phyloP scores from a whole-genome alignment of 2,329 filamentous ascomycete genomes.

The Balansia obtecta region DNA sequence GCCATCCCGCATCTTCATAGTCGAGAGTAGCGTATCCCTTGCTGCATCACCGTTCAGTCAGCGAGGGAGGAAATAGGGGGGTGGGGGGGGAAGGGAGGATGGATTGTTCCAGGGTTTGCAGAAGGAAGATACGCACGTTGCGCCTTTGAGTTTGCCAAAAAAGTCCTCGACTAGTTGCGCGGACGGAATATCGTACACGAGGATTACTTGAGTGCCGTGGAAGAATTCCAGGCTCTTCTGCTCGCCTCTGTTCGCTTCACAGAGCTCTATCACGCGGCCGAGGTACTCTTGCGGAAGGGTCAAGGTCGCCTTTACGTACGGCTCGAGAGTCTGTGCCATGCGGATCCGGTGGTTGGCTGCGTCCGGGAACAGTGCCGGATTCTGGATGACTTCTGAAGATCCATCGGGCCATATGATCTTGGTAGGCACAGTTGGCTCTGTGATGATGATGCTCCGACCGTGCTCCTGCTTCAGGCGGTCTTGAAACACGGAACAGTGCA shows the following conservation, averaged over 20 bases:
- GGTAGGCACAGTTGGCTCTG: conserved; percentile 86
- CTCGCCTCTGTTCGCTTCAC: conserved; percentile 76
- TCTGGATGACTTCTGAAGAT: conserved; percentile 67
- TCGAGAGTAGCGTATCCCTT: conserved; percentile 94
- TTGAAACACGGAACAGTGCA: conserved; percentile 98
- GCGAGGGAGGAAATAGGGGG: too few relatives aligned
- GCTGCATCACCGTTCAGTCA: conserved; percentile 11
- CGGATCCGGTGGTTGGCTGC: conserved; percentile 34
- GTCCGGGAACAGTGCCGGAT: conserved; percentile 81
- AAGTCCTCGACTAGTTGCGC: conserved; percentile 91
- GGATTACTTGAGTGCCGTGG: conserved; percentile 79
- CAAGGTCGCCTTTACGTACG: conserved; percentile 61
- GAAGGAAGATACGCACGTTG: conserved; percentile 36
- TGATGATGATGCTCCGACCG: conserved; percentile 90
- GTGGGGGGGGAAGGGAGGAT: too few relatives aligned
- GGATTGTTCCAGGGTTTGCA: too few relatives aligned
- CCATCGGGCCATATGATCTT: conserved; percentile 72
- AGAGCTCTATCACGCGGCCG: conserved; percentile 88
- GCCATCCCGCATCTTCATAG: conserved; percentile 91
- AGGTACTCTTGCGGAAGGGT: conserved; percentile 91
- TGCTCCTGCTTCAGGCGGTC: conserved; percentile 91
- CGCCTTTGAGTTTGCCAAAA: conserved; percentile 90
- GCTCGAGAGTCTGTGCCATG: conserved; percentile 35
- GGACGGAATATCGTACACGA: conserved; percentile 83
- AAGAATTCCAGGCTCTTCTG: conserved; percentile 88